Conservation (phyloP, 495 filamentous ascomycete species). For the Penicillium bovifimosum region DNA sequence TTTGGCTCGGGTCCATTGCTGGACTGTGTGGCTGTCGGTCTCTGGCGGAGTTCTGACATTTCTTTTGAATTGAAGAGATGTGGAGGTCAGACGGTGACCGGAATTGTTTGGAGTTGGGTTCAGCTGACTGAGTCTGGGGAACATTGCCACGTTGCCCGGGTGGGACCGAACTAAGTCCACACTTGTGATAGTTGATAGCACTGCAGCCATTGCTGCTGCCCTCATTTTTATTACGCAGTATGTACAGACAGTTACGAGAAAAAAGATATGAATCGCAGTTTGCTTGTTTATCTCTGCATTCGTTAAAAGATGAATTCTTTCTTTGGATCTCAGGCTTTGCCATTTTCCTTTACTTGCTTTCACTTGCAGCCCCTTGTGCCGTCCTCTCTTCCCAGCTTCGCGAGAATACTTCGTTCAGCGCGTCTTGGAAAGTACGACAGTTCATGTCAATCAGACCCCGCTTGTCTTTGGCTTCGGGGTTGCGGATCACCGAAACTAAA, state of each 20-base stretch:
- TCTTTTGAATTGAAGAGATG: conserved; percentile 1
- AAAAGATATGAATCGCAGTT: no score
- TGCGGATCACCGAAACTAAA: conserved; percentile 70
- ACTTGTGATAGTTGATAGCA: no score
- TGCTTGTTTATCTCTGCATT: not conserved
- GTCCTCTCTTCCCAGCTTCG: conserved; percentile 39
- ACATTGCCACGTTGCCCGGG: not conserved
- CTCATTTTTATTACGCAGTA: no score
- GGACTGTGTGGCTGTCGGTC: conserved; percentile 16
- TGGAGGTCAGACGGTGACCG: not conserved
- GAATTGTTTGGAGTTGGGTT: not conserved
- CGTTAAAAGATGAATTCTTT: not conserved
- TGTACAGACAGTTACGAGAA: not conserved
- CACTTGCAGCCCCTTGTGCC: not conserved
- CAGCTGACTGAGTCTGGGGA: conserved; percentile 1
- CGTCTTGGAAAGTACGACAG: conserved; percentile 54
- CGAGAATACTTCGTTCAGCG: conserved; percentile 52
- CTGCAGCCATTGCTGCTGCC: no score
- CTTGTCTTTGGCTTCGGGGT: conserved; percentile 51
- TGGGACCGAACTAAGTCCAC: not conserved
- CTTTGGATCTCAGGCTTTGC: not conserved
- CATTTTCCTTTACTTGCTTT: conserved; percentile 1
- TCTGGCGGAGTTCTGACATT: conserved; percentile 42
- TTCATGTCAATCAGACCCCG: conserved; percentile 59
- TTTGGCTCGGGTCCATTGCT: conserved; percentile 8